These are phyloP conservation scores for Medicago ruthenica DNA, from an alignment of 306 rosid species.

Conservation along the genomic window DNA sequence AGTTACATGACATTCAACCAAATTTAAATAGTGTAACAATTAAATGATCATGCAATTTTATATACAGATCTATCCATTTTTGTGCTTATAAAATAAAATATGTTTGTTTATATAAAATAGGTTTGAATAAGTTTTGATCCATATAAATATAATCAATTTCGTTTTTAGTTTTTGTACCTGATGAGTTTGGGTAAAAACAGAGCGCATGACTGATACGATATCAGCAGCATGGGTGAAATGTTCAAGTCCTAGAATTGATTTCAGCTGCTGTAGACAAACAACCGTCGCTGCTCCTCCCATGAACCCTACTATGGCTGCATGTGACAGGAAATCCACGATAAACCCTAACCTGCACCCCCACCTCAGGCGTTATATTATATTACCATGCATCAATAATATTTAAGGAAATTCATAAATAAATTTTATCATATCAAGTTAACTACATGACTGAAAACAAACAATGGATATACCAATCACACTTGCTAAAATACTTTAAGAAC, in stretches of 20 bases:
- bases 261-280: constrained; percentile 85
- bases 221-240: constrained; percentile 82
- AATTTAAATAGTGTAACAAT: too few species aligned
- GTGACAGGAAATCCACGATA: constrained; percentile 92
- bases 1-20: not conserved
- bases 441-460: too few species aligned
- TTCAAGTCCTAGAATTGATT: constrained; percentile 77
- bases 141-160: too few species aligned
- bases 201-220: constrained; percentile 78
- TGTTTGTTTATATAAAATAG: too few species aligned
- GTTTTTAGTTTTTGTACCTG: constrained; percentile 42
- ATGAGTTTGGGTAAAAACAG: constrained; percentile 79
- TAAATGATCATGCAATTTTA: too few species aligned
- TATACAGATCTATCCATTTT: too few species aligned
- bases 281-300: constrained; percentile 99
- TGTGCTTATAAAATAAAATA: too few species aligned
- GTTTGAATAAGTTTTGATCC: too few species aligned
- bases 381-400: not conserved
- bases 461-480: too few species aligned
- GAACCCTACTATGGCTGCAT: constrained; percentile 94
- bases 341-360: constrained; percentile 75
- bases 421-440: too few species aligned
- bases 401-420: too few species aligned
- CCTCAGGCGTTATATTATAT: not conserved
- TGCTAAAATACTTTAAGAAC: too few species aligned